These are phyloP conservation scores for Bruguiera gymnorhiza DNA, from an alignment of 345 rosid species.

Conservation along the genomic window DNA sequence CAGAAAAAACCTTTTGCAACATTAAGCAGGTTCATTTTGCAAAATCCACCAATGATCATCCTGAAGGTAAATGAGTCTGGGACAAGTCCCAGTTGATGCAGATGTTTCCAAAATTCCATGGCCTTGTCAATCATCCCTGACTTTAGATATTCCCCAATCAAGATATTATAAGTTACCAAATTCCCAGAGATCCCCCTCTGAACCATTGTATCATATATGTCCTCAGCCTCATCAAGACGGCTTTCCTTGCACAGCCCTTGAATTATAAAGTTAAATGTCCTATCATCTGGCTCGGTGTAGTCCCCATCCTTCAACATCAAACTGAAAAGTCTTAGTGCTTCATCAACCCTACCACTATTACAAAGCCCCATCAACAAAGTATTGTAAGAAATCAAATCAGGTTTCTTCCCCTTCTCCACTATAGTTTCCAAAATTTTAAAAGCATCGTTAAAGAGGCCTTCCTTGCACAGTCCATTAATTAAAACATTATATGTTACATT, in stretches of 20 bases:
- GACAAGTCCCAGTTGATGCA: slow-evolving; percentile 36
- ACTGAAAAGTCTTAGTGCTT: slow-evolving; percentile 48
- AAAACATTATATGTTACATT: slow-evolving; percentile 53
- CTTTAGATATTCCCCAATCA: slow-evolving; percentile 47
- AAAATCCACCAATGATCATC: slow-evolving; percentile 49
- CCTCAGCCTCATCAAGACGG: slow-evolving; percentile 43
- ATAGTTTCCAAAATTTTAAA: slow-evolving; percentile 45
- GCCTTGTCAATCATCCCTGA: slow-evolving; percentile 46
- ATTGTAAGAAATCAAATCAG: slow-evolving; percentile 53
- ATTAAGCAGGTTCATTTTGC: slow-evolving; percentile 49
- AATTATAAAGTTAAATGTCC: slow-evolving; percentile 48
- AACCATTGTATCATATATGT: slow-evolving; percentile 41
- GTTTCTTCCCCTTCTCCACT: slow-evolving; percentile 53
- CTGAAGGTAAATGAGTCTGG: slow-evolving; percentile 51
- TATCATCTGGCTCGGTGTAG: slow-evolving; percentile 42
- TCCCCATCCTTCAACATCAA: slow-evolving; percentile 33
- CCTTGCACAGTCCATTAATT: slow-evolving; percentile 56
- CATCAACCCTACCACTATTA: slow-evolving; percentile 47
- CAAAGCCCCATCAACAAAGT: slow-evolving; percentile 51
- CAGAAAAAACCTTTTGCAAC: slow-evolving; percentile 57
- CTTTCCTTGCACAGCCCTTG: slow-evolving; percentile 55
- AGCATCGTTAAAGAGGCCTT: slow-evolving; percentile 47
- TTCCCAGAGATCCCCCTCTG: slow-evolving; percentile 42
- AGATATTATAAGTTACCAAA: slow-evolving; percentile 41
- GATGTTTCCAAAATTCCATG: slow-evolving; percentile 54